A percentile compares a stretch with the other conserved stretches of the same genome.
Conservation (phyloP, 2,329 filamentous ascomycete species). For the Neophaeococcomyces mojaviensis region DNA sequence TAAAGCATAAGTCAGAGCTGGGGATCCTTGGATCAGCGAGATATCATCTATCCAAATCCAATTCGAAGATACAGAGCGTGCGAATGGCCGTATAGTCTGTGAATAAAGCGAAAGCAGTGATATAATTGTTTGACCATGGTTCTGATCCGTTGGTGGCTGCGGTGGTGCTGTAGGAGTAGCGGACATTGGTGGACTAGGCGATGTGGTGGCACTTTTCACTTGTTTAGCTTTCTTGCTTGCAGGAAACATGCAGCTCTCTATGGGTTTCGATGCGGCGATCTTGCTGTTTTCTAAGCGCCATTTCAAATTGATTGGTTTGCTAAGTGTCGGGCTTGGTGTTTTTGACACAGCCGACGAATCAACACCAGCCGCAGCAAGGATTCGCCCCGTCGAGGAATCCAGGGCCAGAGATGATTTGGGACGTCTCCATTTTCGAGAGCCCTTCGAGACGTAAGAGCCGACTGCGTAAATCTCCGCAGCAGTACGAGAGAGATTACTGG, state of each 20-base stretch:
- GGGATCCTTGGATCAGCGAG: neutral
- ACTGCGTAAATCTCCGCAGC: neutral
- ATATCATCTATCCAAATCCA: slow-evolving; percentile 1
- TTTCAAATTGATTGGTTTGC: neutral
- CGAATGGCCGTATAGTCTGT: neutral
- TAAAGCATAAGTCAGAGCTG: slow-evolving; percentile 1
- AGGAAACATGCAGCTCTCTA: neutral
- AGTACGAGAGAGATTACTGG: neutral
- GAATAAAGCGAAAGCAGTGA: neutral
- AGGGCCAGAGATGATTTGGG: neutral
- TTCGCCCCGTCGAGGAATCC: neutral
- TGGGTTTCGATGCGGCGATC: no score
- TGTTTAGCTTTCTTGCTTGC: neutral
- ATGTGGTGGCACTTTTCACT: neutral
- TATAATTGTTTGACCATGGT: neutral
- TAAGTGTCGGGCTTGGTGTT: neutral
- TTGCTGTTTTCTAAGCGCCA: neutral
- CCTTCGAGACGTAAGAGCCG: neutral
- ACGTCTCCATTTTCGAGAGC: neutral
- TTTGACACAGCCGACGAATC: neutral
- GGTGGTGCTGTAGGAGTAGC: neutral
- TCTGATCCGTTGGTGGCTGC: no score
- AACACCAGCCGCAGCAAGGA: neutral
- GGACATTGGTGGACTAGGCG: neutral
- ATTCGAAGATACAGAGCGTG: neutral